Base-by-base conservation (phyloP, 2,329 filamentous ascomycete species). In the Trichophyton schoenleinii region DNA sequence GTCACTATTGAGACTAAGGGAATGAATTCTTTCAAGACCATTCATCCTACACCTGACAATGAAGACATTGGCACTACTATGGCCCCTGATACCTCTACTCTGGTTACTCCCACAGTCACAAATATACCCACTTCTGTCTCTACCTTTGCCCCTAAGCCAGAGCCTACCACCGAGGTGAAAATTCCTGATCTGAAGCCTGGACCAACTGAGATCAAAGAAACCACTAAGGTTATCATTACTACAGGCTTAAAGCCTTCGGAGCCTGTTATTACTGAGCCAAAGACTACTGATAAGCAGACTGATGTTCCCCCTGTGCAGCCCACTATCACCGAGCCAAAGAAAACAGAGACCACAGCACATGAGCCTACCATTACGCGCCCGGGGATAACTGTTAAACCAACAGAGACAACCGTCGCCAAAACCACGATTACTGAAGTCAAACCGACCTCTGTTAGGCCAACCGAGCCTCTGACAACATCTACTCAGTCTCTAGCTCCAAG, bases 1-100 rank as follows among this genome's bases (percentile, higher is more conserved):
- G 65, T 84, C 63, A 77, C 74, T 46, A 64, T 69, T 34, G 66
- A 74, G 53, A 66, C 66, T 9, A 55, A 55, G 28, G 52, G 52
- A 11, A n/a, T 55, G 5, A 55, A 18, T 18, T 36, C 52, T 2
- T 31, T 34, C 18, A 34, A 18, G 28, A 28, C 28, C 1, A 4
- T 31, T 18, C 52, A 55, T 8, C 52, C 8, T 36, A 36, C 28
- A 1, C 18, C 28, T 13, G 15, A 55, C 31, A 36, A 36, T 15
- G 34, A 9, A 11, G 15, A 55, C 18, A 8, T 36, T 20, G 52
- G 22, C 15, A 55, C 52, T 36, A 55, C 28, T 18, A 3, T 18
- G 2, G 1, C 15, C 6, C 31, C 31, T 13, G 15, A 55, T 55
- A 55, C 31, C 28, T 1, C 31, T 55, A 55, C 46, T 11, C 31